These are phyloP conservation scores for Heimioporus sp. DNA, from an alignment of 768 basidiomycete species.

Conservation along the genomic window DNA sequence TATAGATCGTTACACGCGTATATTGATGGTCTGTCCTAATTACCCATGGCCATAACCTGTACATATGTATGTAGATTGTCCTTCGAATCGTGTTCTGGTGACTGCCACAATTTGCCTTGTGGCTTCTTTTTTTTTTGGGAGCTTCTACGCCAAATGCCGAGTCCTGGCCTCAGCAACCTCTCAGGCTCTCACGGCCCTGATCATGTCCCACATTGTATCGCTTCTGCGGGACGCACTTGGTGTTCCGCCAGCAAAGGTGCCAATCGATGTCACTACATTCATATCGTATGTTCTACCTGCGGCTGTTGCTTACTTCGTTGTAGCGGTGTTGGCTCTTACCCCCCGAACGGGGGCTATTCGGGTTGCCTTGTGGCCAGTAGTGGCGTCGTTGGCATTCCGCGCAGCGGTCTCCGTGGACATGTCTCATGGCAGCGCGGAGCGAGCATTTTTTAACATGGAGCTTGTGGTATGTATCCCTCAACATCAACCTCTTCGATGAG, in stretches of 20 bases:
- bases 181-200: too few species aligned
- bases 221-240: background rate
- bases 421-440: conserved; percentile 1
- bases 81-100: too few species aligned
- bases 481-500: too few species aligned
- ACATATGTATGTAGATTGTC: too few species aligned
- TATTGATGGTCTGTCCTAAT: too few species aligned
- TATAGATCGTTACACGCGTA: too few species aligned
- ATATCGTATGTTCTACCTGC: conserved; percentile 39
- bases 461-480: conserved; percentile 4
- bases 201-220: background rate
- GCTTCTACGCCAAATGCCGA: too few species aligned
- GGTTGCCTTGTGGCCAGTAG: conserved; percentile 44
- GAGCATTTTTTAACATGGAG: conserved; percentile 4
- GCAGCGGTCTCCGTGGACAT: conserved; percentile 24
- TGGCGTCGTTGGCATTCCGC: conserved; percentile 41
- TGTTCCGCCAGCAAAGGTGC: background rate
- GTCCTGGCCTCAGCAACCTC: too few species aligned
- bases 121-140: too few species aligned
- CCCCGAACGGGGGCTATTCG: conserved; percentile 46
- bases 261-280: conserved; percentile 36
- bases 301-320: conserved; percentile 42
- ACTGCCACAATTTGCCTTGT: too few species aligned
- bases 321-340: conserved; percentile 48
- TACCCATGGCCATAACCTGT: too few species aligned